Conservation (phyloP, 2,329 filamentous ascomycete genomes). For the Pseudogymnoascus sp. region DNA sequence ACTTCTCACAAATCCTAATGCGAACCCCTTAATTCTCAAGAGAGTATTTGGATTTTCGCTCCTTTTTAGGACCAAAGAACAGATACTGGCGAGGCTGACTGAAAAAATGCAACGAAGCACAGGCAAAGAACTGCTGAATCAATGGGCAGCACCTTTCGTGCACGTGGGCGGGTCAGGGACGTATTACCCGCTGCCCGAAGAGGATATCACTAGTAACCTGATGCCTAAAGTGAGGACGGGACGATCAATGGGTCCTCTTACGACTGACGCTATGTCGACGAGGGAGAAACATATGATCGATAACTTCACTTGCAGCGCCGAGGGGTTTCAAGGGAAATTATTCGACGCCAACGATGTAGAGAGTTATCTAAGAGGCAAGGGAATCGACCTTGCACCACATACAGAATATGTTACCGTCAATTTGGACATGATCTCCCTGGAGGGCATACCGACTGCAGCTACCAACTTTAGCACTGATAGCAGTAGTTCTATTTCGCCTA, state of each 20-base stretch:
- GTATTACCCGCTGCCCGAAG: slow-evolving; percentile 41
- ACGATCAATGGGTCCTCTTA: slow-evolving; percentile 43
- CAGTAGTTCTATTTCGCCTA: not conserved
- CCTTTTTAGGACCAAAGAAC: slow-evolving; percentile 45
- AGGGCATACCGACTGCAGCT: not conserved
- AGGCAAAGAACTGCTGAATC: slow-evolving; percentile 41
- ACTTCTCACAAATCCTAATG: slow-evolving; percentile 45
- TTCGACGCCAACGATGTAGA: slow-evolving; percentile 72
- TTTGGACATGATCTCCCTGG: slow-evolving; percentile 34
- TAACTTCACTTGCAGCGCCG: slow-evolving; percentile 44
- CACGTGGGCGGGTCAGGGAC: slow-evolving; percentile 61
- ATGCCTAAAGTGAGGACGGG: slow-evolving; percentile 27
- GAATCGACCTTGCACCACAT: slow-evolving; percentile 52
- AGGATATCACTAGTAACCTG: slow-evolving; percentile 20
- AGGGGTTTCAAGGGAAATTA: slow-evolving; percentile 65
- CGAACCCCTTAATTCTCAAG: slow-evolving; percentile 38
- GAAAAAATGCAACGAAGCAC: slow-evolving; percentile 22
- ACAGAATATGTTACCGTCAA: slow-evolving; percentile 54
- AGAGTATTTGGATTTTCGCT: slow-evolving; percentile 63
- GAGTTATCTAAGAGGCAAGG: slow-evolving; percentile 57
- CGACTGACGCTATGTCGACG: slow-evolving; percentile 30
- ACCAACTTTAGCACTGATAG: not conserved
- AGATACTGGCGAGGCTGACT: slow-evolving; percentile 31
- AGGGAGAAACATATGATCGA: slow-evolving; percentile 37
- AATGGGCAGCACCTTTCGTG: slow-evolving; percentile 53